phyloP scores from a whole-genome alignment of 2,329 filamentous ascomycete genomes.

The Aureobasidium pullulans region DNA sequence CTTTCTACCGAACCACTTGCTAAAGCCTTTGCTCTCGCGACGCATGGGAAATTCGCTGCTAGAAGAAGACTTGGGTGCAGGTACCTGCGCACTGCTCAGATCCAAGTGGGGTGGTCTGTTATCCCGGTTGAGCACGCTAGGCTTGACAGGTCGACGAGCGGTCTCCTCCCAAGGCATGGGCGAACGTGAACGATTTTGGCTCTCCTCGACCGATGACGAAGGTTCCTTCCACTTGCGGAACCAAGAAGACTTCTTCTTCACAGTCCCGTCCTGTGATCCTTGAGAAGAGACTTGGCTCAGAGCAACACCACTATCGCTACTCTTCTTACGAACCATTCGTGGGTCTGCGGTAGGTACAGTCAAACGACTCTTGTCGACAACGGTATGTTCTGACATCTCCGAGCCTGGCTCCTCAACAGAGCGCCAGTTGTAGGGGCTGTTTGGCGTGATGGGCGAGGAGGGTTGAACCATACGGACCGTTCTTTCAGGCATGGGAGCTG shows the following conservation, averaged over 20 bases:
- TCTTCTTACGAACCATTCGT: constrained; percentile 15
- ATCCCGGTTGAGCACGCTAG: constrained; percentile 24
- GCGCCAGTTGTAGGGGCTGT: constrained; percentile 48
- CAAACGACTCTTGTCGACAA: constrained; percentile 11
- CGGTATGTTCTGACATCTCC: constrained; percentile 5
- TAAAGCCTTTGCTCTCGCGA: constrained; percentile 33
- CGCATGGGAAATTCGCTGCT: constrained; percentile 40
- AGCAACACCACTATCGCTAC: constrained; percentile 18
- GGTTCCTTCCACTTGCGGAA: constrained; percentile 25
- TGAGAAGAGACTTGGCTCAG: constrained; percentile 12
- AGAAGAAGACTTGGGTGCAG: constrained; percentile 21
- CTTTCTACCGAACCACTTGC: constrained; percentile 48
- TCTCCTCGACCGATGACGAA: background rate
- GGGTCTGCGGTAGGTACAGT: constrained; percentile 15
- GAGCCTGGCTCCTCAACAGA: constrained; percentile 20
- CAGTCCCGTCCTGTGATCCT: constrained; percentile 17
- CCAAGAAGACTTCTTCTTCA: constrained; percentile 41
- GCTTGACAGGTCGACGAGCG: constrained; percentile 18
- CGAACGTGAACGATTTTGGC: background rate
- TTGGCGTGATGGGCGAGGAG: constrained; percentile 44
- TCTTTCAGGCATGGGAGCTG: constrained; percentile 33
- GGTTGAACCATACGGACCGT: constrained; percentile 53
- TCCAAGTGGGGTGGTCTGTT: constrained; percentile 24
- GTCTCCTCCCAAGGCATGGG: constrained; percentile 12
- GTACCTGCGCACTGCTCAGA: constrained; percentile 7